Conservation (phyloP, 495 filamentous ascomycete species). For the Tuber umbilicatum region DNA sequence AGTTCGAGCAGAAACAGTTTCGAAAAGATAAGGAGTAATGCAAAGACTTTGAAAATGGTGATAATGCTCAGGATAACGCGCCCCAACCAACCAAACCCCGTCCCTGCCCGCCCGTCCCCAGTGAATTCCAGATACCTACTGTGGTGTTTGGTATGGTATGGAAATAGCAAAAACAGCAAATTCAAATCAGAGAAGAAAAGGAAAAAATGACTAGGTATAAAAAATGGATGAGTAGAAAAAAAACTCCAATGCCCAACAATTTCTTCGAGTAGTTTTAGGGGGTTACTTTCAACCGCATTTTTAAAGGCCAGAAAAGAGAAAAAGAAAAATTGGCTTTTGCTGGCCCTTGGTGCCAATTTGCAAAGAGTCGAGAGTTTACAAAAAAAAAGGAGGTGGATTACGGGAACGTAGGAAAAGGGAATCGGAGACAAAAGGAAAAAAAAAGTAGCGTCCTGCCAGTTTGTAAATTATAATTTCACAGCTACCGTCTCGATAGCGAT, state of each 20-base stretch:
- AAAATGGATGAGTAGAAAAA: slow-evolving; percentile 9
- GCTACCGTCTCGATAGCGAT: slow-evolving; percentile 18
- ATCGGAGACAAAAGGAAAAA: slow-evolving; percentile 30
- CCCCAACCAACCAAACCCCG: background rate
- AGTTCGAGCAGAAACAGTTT: slow-evolving; percentile 18
- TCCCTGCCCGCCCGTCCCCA: background rate
- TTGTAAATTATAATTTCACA: slow-evolving; percentile 18
- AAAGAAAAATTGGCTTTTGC: background rate
- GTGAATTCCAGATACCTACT: background rate
- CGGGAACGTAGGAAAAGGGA: slow-evolving; percentile 10
- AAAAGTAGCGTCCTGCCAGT: slow-evolving; percentile 30
- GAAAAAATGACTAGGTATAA: background rate
- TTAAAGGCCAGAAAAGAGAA: slow-evolving; percentile 6
- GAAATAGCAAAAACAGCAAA: slow-evolving; percentile 3
- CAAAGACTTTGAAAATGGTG: background rate
- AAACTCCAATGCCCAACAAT: slow-evolving; percentile 36
- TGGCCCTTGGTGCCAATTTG: slow-evolving; percentile 20
- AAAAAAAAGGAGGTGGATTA: slow-evolving; percentile 9
- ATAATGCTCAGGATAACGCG: background rate
- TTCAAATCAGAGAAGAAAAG: background rate
- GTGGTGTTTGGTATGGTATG: background rate
- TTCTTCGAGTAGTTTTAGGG: slow-evolving; percentile 29
- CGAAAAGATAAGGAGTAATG: slow-evolving; percentile 31
- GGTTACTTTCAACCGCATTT: slow-evolving; percentile 33
- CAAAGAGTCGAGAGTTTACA: slow-evolving; percentile 19